phyloP scores from a whole-genome alignment of 2,329 filamentous ascomycete genomes.

The Apiospora arundinis region DNA sequence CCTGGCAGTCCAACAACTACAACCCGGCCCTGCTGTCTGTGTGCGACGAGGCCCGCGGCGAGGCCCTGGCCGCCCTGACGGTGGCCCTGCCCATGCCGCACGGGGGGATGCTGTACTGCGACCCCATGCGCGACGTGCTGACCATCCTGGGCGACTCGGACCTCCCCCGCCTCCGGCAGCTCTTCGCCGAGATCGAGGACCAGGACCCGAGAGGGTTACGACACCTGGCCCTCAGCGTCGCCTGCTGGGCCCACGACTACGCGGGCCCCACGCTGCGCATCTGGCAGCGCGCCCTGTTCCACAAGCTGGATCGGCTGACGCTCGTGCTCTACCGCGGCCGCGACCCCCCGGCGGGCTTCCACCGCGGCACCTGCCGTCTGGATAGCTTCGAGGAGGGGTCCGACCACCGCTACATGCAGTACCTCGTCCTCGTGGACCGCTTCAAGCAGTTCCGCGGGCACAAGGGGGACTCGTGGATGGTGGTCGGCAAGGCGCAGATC shows the following conservation, averaged over 20 bases:
- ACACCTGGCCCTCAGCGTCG: slow-evolving; percentile 37
- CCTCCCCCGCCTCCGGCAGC: slow-evolving; percentile 29
- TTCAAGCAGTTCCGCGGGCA: slow-evolving; percentile 31
- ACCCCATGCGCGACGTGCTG: slow-evolving; percentile 40
- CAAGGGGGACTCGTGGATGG: slow-evolving; percentile 31
- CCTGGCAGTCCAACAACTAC: slow-evolving; percentile 40
- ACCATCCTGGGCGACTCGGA: slow-evolving; percentile 40
- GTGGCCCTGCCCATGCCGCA: slow-evolving; percentile 36
- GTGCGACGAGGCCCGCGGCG: slow-evolving; percentile 39
- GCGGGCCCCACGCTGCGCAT: slow-evolving; percentile 34
- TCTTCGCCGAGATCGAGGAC: slow-evolving; percentile 33
- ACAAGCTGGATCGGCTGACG: slow-evolving; percentile 38
- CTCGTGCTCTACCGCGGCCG: slow-evolving; percentile 40
- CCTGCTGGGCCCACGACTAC: slow-evolving; percentile 34
- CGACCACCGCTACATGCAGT: slow-evolving; percentile 31
- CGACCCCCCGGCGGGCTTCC: slow-evolving; percentile 36
- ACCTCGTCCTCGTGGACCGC: slow-evolving; percentile 32
- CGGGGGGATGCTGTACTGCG: slow-evolving; percentile 38
- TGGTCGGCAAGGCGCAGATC: slow-evolving; percentile 34
- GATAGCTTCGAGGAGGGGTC: slow-evolving; percentile 30
- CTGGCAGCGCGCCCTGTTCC: slow-evolving; percentile 32
- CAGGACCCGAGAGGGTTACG: slow-evolving; percentile 34
- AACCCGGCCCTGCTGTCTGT: slow-evolving; percentile 43
- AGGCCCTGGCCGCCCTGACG: slow-evolving; percentile 42
- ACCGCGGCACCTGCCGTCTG: slow-evolving; percentile 34